A percentile compares a stretch with the other conserved stretches of the same genome.
phyloP scores from a whole-genome alignment of 768 basidiomycete genomes.

The Lactarius sanguifluus region DNA sequence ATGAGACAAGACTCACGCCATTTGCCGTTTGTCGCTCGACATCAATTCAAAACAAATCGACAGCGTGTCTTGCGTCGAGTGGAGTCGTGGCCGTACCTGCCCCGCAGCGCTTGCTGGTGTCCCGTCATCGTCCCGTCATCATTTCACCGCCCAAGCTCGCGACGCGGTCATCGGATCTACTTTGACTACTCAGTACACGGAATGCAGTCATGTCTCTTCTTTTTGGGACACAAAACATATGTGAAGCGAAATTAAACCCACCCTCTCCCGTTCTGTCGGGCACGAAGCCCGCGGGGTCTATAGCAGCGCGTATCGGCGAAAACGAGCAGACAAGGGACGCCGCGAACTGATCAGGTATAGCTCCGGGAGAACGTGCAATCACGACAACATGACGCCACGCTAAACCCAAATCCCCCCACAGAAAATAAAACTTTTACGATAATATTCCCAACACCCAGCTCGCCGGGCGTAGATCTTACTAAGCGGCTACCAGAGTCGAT shows the following conservation, averaged over 20 bases:
- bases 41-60: constrained; percentile 10
- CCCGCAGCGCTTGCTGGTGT: constrained; percentile 12
- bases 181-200: not conserved
- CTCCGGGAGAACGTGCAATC: not conserved
- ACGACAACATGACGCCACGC: not conserved
- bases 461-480: not conserved
- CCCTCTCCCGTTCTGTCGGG: not conserved
- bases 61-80: constrained; percentile 13
- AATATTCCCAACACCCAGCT: not conserved
- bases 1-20: not conserved
- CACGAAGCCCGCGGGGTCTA: not conserved
- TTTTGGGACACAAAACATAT: not conserved
- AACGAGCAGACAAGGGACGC: not conserved
- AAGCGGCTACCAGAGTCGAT: not conserved
- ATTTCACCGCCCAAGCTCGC: not conserved
- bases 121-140: not conserved
- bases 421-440: not conserved
- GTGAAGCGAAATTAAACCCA: not conserved
- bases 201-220: not conserved
- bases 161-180: not conserved
- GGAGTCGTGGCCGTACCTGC: constrained; percentile 6
- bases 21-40: not conserved
- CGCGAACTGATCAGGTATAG: not conserved
- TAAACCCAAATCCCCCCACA: not conserved
- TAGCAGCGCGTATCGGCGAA: not conserved